Conservation (phyloP, 768 basidiomycete genomes). For the Termitomyces sp. region DNA sequence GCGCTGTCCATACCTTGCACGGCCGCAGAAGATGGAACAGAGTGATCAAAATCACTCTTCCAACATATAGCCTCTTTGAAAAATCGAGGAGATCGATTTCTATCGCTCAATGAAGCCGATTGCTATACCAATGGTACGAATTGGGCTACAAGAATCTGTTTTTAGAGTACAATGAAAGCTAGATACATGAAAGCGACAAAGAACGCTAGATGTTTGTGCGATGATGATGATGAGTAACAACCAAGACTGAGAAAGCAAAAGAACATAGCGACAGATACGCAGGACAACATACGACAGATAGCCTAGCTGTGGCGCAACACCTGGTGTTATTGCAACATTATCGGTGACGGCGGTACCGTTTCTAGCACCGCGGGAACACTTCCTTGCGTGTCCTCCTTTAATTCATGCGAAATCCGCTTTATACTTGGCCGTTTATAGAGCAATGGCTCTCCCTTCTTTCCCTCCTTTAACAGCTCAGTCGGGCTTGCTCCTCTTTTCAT, state of each 20-base stretch:
- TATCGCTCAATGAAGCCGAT: not conserved
- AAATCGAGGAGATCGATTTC: not conserved
- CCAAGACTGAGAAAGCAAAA: not conserved
- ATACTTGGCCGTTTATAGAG: conserved; percentile 65
- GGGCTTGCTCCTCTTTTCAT: conserved; percentile 70
- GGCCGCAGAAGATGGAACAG: not conserved
- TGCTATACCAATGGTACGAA: not conserved
- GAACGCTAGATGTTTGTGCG: not conserved
- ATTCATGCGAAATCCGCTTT: conserved; percentile 32
- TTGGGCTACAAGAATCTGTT: too few relatives aligned
- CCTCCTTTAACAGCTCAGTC: conserved; percentile 61
- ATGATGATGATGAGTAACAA: not conserved
- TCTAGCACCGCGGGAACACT: not conserved
- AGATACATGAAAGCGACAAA: not conserved
- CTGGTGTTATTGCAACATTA: conserved; percentile 2
- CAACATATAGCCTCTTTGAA: not conserved
- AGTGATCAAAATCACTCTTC: not conserved
- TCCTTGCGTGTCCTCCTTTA: not conserved
- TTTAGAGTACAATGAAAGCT: not conserved
- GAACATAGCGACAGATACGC: not conserved
- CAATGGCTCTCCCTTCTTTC: conserved; percentile 46
- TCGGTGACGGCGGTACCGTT: conserved; percentile 9
- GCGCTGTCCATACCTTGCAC: not conserved
- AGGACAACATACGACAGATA: not conserved
- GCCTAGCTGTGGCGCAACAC: not conserved